Evolutionary conservation across 106 monocot genomes (phyloP), one percentile per base, ranked within the genome.

Genomic region (Acorus gramineus): DNA sequence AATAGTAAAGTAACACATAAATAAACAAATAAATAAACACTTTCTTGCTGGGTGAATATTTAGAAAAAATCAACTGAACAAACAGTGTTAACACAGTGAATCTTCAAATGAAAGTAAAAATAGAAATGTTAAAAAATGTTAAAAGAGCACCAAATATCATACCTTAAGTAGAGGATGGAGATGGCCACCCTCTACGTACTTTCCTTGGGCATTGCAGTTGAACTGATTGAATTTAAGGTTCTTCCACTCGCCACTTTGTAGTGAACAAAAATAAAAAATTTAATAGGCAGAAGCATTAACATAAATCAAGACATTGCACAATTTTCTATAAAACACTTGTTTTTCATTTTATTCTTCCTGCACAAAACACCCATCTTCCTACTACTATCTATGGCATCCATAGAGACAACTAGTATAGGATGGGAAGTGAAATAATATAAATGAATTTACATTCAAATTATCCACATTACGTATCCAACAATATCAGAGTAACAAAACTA

Each of bases 131-230:
- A 43, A 44, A 61, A 48, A 60, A 28, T 52, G 14, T 11, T 42
- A 43, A 44, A 61, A 44, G 56, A 42, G 28, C 28, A 28, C 1
- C 28, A 55, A 52, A 62, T 28, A 44, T 3, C 50, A 63, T 80
- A 56, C 87, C 87, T 87, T 73, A n/a, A 87, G 72, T 69, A 87
- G 73, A 72, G 87, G 83, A 46, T 87, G 87, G 50, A 80, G 6
- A 57, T 84, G 78, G 56, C 87, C 83, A 47, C 65, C 72, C 60
- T 80, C 64, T 42, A 83, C 78, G 49, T 80, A 83, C 50, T 80
- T 80, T 43, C 59, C 73, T 74, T 86, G 75, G 43, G 80, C 83
- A 75, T 52, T 72, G 11, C 80, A 72, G 46, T 87, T 84, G 59
- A 83, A 87, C 47, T 80, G 74, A 73, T 87, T 87, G 47, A 87